Evolutionary conservation across 805 yeast genomes (phyloP).

Genomic region (Monosporozyma siamensis): DNA sequence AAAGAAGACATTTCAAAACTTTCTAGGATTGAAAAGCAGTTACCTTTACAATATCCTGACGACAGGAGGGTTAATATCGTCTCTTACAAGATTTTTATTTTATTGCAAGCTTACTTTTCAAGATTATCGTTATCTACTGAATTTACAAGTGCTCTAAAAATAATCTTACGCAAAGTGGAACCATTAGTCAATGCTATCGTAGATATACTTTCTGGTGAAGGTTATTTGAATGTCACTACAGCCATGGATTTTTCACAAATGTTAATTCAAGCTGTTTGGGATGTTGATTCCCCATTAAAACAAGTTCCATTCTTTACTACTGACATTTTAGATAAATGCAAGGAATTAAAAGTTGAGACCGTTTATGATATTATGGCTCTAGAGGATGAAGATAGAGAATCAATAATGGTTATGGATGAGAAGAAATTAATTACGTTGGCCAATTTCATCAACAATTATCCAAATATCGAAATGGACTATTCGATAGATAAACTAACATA

Average conservation of each 20-base stretch:
- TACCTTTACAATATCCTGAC: slow-evolving; percentile 50
- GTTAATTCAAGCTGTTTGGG: slow-evolving; percentile 83
- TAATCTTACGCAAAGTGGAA: slow-evolving; percentile 41
- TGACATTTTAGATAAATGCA: slow-evolving; percentile 44
- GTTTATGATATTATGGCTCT: slow-evolving; percentile 69
- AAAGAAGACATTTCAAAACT: slow-evolving; percentile 46
- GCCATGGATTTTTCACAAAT: slow-evolving; percentile 87
- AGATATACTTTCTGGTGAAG: slow-evolving; percentile 73
- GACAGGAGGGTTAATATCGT: slow-evolving; percentile 37
- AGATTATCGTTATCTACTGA: slow-evolving; percentile 56
- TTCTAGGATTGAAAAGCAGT: slow-evolving; percentile 40
- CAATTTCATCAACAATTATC: slow-evolving; percentile 80
- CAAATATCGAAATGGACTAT: slow-evolving; percentile 66
- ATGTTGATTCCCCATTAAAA: slow-evolving; percentile 60
- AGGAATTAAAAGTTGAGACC: slow-evolving; percentile 46
- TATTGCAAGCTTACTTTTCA: slow-evolving; percentile 76
- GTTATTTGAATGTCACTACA: slow-evolving; percentile 62
- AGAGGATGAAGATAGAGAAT: slow-evolving; percentile 66
- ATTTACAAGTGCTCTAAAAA: slow-evolving; percentile 45
- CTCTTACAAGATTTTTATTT: slow-evolving; percentile 57
- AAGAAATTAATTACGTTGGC: slow-evolving; percentile 58
- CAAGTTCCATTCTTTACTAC: slow-evolving; percentile 67
- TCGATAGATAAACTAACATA: slow-evolving; percentile 37
- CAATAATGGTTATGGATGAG: slow-evolving; percentile 47
- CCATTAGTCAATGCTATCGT: slow-evolving; percentile 55